Evolutionary conservation across 2,329 filamentous ascomycete genomes (phyloP).

Genomic region (Trichoderma koningiopsis): DNA sequence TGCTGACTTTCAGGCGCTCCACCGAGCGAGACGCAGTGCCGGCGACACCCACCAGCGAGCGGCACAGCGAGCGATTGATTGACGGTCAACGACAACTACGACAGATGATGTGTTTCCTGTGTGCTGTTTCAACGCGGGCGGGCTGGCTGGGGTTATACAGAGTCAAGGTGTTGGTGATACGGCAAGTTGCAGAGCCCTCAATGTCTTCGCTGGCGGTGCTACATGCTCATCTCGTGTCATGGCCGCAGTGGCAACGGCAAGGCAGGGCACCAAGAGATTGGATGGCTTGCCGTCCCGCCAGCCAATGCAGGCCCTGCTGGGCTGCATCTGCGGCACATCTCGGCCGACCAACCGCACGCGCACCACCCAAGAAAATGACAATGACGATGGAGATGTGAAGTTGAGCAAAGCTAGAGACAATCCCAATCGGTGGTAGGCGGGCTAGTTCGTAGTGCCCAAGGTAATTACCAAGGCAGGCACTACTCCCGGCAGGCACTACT

Average conservation of each 20-base stretch:
- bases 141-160: neutral
- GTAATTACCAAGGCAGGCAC: neutral
- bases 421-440: neutral
- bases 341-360: neutral
- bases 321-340: neutral
- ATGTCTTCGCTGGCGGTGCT: neutral
- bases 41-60: conserved; percentile 9
- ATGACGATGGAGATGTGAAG: neutral
- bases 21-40: conserved; percentile 14
- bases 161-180: neutral
- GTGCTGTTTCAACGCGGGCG: neutral
- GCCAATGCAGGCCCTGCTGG: neutral
- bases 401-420: neutral
- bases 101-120: neutral
- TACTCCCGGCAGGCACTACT: neutral
- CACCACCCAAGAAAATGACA: neutral
- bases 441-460: neutral
- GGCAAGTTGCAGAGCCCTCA: neutral
- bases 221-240: neutral
- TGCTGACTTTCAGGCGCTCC: conserved; percentile 6
- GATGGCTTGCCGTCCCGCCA: neutral
- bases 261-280: neutral
- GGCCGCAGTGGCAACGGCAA: neutral
- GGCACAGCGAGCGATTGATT: neutral
- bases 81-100: neutral